phyloP scores from a whole-genome alignment of 2,329 filamentous ascomycete genomes.

The Trichoderma lentiforme region DNA sequence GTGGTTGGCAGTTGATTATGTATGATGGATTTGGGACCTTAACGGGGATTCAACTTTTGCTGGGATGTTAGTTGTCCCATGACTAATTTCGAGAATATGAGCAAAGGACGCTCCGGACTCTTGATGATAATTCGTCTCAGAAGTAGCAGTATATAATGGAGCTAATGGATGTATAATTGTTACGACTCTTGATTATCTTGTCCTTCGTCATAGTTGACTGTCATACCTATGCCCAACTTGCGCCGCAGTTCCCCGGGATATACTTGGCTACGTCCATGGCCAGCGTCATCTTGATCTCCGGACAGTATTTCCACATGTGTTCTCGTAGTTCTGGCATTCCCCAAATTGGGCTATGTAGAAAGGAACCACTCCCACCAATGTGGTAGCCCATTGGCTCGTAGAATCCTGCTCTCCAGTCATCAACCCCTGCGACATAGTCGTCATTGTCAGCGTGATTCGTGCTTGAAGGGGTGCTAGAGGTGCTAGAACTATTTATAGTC shows the following conservation, averaged over 20 bases:
- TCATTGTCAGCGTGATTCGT: conserved; percentile 27
- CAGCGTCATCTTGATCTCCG: conserved; percentile 57
- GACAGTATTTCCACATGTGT: conserved; percentile 56
- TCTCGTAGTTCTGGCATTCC: conserved; percentile 44
- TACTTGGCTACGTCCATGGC: conserved; percentile 52
- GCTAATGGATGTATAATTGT: neutral
- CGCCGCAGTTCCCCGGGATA: conserved; percentile 46
- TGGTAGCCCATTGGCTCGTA: conserved; percentile 60
- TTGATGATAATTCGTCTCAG: neutral
- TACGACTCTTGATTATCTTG: neutral
- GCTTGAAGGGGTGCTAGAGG: conserved; percentile 15
- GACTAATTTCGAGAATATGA: neutral
- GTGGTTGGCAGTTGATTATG: neutral
- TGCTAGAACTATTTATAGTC: conserved; percentile 24
- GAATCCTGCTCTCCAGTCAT: conserved; percentile 50
- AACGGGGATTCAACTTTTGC: neutral
- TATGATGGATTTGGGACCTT: neutral
- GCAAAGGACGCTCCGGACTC: neutral
- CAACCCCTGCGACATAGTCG: conserved; percentile 40
- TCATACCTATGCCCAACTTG: conserved; percentile 19
- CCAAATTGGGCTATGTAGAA: conserved; percentile 47
- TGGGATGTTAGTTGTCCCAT: neutral
- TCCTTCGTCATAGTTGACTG: neutral
- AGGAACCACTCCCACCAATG: conserved; percentile 47
- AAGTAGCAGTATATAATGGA: neutral